Evolutionary conservation across 2,329 filamentous ascomycete species (phyloP).

Genomic region (Exophiala aquamarina): DNA sequence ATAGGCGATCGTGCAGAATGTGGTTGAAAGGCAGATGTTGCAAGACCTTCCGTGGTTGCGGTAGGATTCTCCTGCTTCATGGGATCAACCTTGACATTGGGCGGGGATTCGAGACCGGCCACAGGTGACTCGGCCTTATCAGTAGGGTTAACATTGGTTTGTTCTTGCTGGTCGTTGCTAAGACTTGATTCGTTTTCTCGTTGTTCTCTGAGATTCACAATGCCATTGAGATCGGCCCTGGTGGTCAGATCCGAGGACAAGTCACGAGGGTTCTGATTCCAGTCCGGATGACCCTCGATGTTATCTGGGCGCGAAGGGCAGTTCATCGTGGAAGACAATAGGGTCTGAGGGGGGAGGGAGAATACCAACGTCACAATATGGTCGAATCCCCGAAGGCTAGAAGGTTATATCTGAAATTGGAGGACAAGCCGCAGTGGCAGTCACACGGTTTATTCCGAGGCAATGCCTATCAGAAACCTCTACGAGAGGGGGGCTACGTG

Average conservation of each 20-base stretch:
- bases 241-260: slow-evolving; percentile 63
- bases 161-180: slow-evolving; percentile 15
- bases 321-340: slow-evolving; percentile 65
- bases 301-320: slow-evolving; percentile 64
- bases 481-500: too few relatives aligned
- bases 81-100: slow-evolving; percentile 9
- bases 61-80: not conserved
- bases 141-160: slow-evolving; percentile 5
- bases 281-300: slow-evolving; percentile 50
- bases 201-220: slow-evolving; percentile 58
- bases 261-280: slow-evolving; percentile 62
- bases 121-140: slow-evolving; percentile 7
- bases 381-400: too few relatives aligned
- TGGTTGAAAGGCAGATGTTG: slow-evolving; percentile 18
- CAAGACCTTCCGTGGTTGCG: not conserved
- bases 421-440: too few relatives aligned
- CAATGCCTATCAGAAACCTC: too few relatives aligned
- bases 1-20: slow-evolving; percentile 4
- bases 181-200: slow-evolving; percentile 37
- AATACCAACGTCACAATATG: too few relatives aligned
- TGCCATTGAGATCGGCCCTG: slow-evolving; percentile 60
- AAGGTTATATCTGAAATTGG: too few relatives aligned
- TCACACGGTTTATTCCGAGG: too few relatives aligned
- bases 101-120: not conserved
- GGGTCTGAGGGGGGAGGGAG: too few relatives aligned